Conservation (phyloP, 805 yeast species). For the Monosporozyma servazzii region DNA sequence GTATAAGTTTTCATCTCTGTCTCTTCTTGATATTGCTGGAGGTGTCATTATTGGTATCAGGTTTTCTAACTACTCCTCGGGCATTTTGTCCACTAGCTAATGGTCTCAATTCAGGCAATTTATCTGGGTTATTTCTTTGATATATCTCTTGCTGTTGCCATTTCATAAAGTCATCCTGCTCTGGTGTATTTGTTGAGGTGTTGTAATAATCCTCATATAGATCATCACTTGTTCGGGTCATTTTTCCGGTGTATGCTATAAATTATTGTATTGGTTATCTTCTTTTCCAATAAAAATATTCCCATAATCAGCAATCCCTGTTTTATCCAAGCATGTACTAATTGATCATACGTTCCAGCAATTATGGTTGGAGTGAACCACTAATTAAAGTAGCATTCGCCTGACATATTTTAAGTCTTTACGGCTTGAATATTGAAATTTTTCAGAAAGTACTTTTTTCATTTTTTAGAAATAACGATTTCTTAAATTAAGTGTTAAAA, state of each 20-base stretch:
- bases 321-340: too few relatives aligned
- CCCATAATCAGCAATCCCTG: background rate
- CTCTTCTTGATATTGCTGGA: background rate
- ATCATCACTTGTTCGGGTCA: background rate
- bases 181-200: too few relatives aligned
- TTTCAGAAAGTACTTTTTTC: background rate
- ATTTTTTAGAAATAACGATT: background rate
- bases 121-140: conserved; percentile 8
- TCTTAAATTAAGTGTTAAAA: background rate
- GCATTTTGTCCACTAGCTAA: background rate
- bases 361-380: too few relatives aligned
- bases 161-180: background rate
- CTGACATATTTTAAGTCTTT: too few relatives aligned
- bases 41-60: background rate
- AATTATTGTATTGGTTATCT: background rate
- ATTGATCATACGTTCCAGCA: too few relatives aligned
- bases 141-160: conserved; percentile 7
- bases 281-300: background rate
- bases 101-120: conserved; percentile 9
- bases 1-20: background rate
- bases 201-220: conserved; percentile 9
- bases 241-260: background rate
- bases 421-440: background rate
- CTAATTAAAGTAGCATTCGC: too few relatives aligned
- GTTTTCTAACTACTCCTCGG: conserved; percentile 1